Conservation (phyloP, 495 filamentous ascomycete genomes). For the Aspergillus avenaceus region DNA sequence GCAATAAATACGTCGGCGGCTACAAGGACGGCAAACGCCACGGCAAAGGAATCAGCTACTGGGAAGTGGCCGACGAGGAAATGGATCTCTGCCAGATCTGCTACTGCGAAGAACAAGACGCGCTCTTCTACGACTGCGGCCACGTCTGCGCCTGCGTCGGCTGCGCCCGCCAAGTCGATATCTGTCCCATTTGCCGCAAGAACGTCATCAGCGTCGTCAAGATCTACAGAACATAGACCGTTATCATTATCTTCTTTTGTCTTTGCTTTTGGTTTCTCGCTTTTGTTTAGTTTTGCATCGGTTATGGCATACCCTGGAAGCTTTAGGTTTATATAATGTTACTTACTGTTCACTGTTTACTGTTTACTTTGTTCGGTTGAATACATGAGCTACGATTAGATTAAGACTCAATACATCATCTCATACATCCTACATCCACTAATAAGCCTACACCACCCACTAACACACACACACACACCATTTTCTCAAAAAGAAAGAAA, state of each 20-base stretch:
- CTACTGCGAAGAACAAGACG: slow-evolving; percentile 58
- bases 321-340: background rate
- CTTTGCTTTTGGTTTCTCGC: slow-evolving; percentile 7
- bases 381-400: background rate
- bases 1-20: slow-evolving; percentile 61
- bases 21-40: slow-evolving; percentile 60
- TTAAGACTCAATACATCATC: too few species aligned
- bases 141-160: slow-evolving; percentile 61
- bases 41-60: slow-evolving; percentile 60
- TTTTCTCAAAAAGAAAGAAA: background rate
- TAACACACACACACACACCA: background rate
- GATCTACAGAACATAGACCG: slow-evolving; percentile 49
- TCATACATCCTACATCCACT: background rate
- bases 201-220: slow-evolving; percentile 55
- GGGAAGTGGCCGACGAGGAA: slow-evolving; percentile 60
- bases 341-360: background rate
- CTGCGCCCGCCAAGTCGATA: slow-evolving; percentile 59
- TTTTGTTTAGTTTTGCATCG: slow-evolving; percentile 5
- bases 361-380: background rate
- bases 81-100: slow-evolving; percentile 61
- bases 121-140: slow-evolving; percentile 62
- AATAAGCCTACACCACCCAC: background rate
- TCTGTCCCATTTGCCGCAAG: slow-evolving; percentile 63
- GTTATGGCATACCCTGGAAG: slow-evolving; percentile 21
- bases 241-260: background rate